phyloP scores from a whole-genome alignment of 1,139 yeast species.

The Nakaseomyces delphensis region DNA sequence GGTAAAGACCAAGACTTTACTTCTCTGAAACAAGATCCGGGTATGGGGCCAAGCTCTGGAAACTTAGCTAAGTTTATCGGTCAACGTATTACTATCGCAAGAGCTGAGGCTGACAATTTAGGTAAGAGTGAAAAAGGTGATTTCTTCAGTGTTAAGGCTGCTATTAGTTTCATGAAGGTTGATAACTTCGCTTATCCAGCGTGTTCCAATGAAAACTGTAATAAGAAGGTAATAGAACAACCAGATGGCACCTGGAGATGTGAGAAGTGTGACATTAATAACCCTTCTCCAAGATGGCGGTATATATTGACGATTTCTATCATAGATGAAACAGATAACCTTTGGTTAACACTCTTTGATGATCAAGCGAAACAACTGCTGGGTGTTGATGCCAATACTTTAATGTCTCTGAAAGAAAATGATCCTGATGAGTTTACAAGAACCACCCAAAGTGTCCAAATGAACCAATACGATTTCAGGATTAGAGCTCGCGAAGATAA shows the following conservation, averaged over 20 bases:
- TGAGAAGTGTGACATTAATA: slow-evolving; percentile 74
- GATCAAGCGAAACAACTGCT: slow-evolving; percentile 66
- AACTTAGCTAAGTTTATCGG: slow-evolving; percentile 27
- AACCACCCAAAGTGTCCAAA: slow-evolving; percentile 45
- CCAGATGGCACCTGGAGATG: slow-evolving; percentile 83
- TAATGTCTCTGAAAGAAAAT: slow-evolving; percentile 44
- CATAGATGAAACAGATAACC: slow-evolving; percentile 70
- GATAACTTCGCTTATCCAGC: slow-evolving; percentile 86
- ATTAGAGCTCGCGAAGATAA: slow-evolving; percentile 76
- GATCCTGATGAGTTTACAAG: slow-evolving; percentile 43
- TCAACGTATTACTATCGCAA: slow-evolving; percentile 56
- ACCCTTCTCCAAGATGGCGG: slow-evolving; percentile 64
- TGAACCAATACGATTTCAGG: slow-evolving; percentile 65
- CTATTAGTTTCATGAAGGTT: slow-evolving; percentile 59
- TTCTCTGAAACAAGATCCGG: slow-evolving; percentile 43
- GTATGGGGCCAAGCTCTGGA: slow-evolving; percentile 27
- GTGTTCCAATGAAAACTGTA: slow-evolving; percentile 69
- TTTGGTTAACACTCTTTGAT: slow-evolving; percentile 85
- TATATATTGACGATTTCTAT: slow-evolving; percentile 66
- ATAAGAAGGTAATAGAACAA: slow-evolving; percentile 70
- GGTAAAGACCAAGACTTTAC: slow-evolving; percentile 59
- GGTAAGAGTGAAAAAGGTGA: slow-evolving; percentile 75
- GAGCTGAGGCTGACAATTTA: slow-evolving; percentile 59
- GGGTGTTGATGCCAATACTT: slow-evolving; percentile 61
- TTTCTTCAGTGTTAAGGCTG: slow-evolving; percentile 65